phyloP scores from a whole-genome alignment of 2,329 filamentous ascomycete genomes.

The Penicillium decumbens region DNA sequence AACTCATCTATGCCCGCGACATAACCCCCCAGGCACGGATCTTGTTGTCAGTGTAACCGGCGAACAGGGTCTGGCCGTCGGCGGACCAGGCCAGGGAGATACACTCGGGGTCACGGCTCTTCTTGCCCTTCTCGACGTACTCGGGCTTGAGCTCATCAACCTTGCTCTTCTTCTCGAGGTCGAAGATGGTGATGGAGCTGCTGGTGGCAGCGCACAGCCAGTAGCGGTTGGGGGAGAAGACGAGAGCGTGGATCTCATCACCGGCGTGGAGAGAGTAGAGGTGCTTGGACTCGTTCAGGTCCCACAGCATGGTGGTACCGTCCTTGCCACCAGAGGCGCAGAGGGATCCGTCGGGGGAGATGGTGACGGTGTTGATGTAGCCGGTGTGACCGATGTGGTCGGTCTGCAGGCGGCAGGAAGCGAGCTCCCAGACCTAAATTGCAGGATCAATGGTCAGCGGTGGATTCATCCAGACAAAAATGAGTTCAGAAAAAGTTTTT shows the following conservation, averaged over 20 bases:
- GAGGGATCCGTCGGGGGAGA: slow-evolving; percentile 98
- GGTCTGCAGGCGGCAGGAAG: slow-evolving; percentile 98
- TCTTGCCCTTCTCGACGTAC: slow-evolving; percentile 93
- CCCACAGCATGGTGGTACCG: slow-evolving; percentile 99
- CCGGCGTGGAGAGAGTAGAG: slow-evolving; percentile 99
- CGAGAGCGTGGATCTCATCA: slow-evolving; percentile 99
- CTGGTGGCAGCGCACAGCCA: slow-evolving; percentile 98
- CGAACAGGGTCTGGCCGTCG: slow-evolving; percentile 98
- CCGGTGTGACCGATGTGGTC: slow-evolving; percentile 99
- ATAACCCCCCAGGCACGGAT: slow-evolving; percentile 98
- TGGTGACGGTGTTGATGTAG: slow-evolving; percentile 99
- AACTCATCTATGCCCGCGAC: slow-evolving; percentile 69
- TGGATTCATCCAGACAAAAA: slow-evolving; percentile 2
- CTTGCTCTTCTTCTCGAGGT: slow-evolving; percentile 99
- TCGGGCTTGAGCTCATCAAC: slow-evolving; percentile 99
- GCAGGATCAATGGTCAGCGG: slow-evolving; percentile 20
- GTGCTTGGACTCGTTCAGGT: slow-evolving; percentile 99
- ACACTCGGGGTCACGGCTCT: slow-evolving; percentile 98
- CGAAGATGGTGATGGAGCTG: slow-evolving; percentile 99
- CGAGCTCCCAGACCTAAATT: slow-evolving; percentile 93
- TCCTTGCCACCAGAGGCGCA: slow-evolving; percentile 99
- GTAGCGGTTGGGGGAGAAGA: slow-evolving; percentile 99
- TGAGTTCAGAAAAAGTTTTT: slow-evolving; percentile 12
- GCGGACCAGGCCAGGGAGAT: slow-evolving; percentile 95
- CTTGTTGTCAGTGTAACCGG: slow-evolving; percentile 99